phyloP scores from a whole-genome alignment of 2,329 filamentous ascomycete genomes.

The Monosporascus sp. region DNA sequence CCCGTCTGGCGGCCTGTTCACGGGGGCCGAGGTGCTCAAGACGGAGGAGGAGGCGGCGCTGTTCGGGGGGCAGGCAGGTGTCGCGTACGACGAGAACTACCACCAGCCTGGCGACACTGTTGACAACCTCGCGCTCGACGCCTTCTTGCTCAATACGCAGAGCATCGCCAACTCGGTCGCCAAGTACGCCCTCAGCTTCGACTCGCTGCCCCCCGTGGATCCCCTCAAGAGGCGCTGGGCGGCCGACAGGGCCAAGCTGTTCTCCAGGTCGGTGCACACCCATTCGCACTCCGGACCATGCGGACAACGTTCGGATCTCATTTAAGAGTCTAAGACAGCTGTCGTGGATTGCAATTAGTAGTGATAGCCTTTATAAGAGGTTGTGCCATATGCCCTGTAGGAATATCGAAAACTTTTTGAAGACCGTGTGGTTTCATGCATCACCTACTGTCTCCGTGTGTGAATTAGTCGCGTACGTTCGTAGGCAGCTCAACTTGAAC shows the following conservation, averaged over 20 bases:
- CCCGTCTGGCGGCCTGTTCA: slow-evolving; percentile 63
- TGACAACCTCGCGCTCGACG: slow-evolving; percentile 46
- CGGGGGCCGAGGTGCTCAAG: slow-evolving; percentile 56
- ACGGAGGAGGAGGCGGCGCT: slow-evolving; percentile 44
- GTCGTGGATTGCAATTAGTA: too few relatives aligned
- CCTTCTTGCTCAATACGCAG: slow-evolving; percentile 49
- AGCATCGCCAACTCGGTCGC: slow-evolving; percentile 49
- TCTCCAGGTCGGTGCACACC: not conserved
- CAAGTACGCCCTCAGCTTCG: slow-evolving; percentile 45
- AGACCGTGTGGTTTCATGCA: too few relatives aligned
- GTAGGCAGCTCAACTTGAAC: too few relatives aligned
- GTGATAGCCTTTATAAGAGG: too few relatives aligned
- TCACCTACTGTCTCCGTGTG: too few relatives aligned
- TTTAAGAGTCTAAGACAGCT: not conserved
- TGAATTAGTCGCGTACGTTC: too few relatives aligned
- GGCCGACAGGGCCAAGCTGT: not conserved
- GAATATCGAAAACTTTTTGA: too few relatives aligned
- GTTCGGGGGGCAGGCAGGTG: slow-evolving; percentile 50
- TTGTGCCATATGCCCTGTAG: too few relatives aligned
- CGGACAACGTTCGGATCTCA: not conserved
- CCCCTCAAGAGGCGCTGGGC: not conserved
- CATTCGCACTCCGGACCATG: not conserved
- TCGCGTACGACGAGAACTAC: slow-evolving; percentile 52
- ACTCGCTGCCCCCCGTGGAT: slow-evolving; percentile 12
- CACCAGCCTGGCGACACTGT: slow-evolving; percentile 47